phyloP scores from a whole-genome alignment of 73 alveolate species.

The Paraurostyla sp. region DNA sequence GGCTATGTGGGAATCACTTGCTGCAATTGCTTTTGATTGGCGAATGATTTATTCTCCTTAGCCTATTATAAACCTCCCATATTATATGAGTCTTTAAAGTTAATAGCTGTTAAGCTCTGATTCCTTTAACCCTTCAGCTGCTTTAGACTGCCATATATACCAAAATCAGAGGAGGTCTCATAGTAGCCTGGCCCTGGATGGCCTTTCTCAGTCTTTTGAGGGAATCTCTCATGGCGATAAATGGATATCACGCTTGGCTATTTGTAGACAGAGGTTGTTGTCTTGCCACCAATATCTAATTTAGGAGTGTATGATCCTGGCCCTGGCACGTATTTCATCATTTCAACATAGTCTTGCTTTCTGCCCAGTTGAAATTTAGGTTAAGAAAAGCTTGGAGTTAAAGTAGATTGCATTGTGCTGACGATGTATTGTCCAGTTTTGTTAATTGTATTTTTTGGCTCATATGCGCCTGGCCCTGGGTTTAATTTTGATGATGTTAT shows the following conservation, averaged over 20 bases:
- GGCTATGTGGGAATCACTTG: too few species aligned
- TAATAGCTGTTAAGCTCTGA: not conserved
- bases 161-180: constrained; percentile 45
- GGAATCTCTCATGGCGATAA: constrained; percentile 42
- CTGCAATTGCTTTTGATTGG: too few species aligned
- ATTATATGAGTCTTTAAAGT: too few species aligned
- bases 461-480: constrained; percentile 79
- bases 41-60: not conserved
- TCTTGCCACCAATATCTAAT: not conserved
- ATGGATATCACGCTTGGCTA: not conserved
- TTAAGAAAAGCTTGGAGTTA: constrained; percentile 62
- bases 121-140: not conserved
- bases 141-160: not conserved
- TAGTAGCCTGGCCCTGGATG: constrained; percentile 56
- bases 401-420: constrained; percentile 55
- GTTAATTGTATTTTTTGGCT: constrained; percentile 53
- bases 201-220: not conserved
- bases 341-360: constrained; percentile 14
- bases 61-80: too few species aligned
- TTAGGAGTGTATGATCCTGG: constrained; percentile 32
- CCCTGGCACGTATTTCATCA: constrained; percentile 59
- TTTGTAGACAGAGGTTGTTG: not conserved
- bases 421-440: constrained; percentile 46
- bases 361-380: constrained; percentile 31
- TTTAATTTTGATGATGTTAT: not conserved